phyloP scores from a whole-genome alignment of 306 rosid species.

The Mimosa pudica region DNA sequence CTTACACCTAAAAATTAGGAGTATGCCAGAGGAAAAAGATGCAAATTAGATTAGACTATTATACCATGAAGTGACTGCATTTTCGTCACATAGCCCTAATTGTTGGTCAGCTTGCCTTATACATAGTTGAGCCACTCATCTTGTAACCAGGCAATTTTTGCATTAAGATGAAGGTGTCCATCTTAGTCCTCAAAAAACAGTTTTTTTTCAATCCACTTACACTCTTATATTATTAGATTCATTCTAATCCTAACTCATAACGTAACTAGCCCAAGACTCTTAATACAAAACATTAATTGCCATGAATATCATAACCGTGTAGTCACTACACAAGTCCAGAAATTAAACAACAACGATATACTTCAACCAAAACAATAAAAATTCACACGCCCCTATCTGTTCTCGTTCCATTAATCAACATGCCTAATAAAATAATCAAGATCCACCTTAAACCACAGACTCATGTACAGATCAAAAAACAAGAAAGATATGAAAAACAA shows the following conservation, averaged over 20 bases:
- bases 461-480: neutral
- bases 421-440: neutral
- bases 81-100: neutral
- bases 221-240: neutral
- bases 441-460: neutral
- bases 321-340: neutral
- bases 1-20: neutral
- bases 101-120: neutral
- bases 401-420: neutral
- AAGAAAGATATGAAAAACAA: neutral
- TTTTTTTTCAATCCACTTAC: neutral
- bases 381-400: neutral
- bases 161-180: neutral
- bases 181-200: neutral
- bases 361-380: neutral
- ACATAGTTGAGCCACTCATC: neutral
- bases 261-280: neutral
- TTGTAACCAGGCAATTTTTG: neutral
- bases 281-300: neutral
- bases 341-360: neutral
- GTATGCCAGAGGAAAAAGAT: neutral
- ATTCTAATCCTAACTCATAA: neutral
- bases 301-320: neutral
- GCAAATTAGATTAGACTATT: neutral
- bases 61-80: neutral